These are phyloP conservation scores for Suillus ampliporus DNA, from an alignment of 768 basidiomycete species.

Conservation along the genomic window DNA sequence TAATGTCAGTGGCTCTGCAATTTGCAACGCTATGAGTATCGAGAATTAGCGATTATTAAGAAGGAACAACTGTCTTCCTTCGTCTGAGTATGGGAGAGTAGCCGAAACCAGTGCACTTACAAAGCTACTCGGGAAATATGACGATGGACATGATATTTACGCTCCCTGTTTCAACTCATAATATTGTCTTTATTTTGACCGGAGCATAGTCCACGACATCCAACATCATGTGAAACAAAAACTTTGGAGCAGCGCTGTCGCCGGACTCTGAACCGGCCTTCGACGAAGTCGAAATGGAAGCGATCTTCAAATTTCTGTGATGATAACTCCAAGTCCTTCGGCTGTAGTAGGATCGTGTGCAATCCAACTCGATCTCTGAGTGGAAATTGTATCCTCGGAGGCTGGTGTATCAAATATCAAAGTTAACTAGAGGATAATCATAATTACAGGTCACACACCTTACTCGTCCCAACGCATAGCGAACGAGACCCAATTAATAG, in stretches of 20 bases:
- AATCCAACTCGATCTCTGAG: not conserved
- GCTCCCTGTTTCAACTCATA: not conserved
- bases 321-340: not conserved
- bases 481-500: conserved; percentile 91
- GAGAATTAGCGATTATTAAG: conserved; percentile 71
- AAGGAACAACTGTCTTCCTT: too few species aligned
- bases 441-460: not conserved
- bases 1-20: conserved; percentile 79
- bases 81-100: too few species aligned
- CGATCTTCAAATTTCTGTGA: too few species aligned
- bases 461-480: conserved; percentile 85
- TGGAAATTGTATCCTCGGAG: not conserved
- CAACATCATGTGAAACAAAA: not conserved
- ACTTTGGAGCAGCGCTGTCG: too few species aligned
- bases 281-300: too few species aligned
- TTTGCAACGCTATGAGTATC: conserved; percentile 70
- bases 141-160: not conserved
- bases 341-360: too few species aligned
- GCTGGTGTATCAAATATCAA: not conserved
- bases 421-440: not conserved
- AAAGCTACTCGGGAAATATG: not conserved
- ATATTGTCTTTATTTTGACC: not conserved
- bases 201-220: not conserved
- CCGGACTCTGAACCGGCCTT: too few species aligned
- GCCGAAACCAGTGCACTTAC: not conserved